A percentile compares a stretch with the other conserved stretches of the same genome.
These are phyloP conservation scores for Talaromyces verruculosus DNA, from an alignment of 2,329 filamentous ascomycete species.

Conservation along the genomic window DNA sequence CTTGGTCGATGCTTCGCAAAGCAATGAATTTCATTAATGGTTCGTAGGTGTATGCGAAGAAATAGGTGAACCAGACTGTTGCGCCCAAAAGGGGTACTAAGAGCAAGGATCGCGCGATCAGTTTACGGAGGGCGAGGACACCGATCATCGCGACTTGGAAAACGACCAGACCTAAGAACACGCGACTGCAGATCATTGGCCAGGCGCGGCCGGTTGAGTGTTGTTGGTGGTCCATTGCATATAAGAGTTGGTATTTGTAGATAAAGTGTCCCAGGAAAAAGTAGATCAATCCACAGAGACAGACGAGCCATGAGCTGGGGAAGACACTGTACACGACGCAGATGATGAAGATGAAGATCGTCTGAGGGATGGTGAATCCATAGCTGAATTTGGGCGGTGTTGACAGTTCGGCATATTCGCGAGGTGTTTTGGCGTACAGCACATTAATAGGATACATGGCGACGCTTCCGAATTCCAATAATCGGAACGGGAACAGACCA, in stretches of 20 bases:
- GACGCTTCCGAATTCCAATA: conserved; percentile 86
- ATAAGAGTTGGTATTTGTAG: conserved; percentile 96
- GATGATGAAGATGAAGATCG: conserved; percentile 89
- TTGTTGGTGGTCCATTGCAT: conserved; percentile 94
- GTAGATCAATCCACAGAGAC: conserved; percentile 72
- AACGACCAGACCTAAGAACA: conserved; percentile 80
- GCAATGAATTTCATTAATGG: conserved; percentile 92
- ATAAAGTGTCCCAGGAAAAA: conserved; percentile 72
- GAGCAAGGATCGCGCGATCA: conserved; percentile 70
- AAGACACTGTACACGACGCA: conserved; percentile 93
- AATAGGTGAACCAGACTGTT: conserved; percentile 87
- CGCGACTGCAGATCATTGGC: conserved; percentile 93
- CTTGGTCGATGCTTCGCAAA: conserved; percentile 74
- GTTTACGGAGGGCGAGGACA: conserved; percentile 71
- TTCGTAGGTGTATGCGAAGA: conserved; percentile 77
- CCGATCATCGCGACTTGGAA: conserved; percentile 92
- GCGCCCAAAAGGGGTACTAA: conserved; percentile 73
- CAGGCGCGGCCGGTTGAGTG: conserved; percentile 91
- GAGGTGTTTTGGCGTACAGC: conserved; percentile 78
- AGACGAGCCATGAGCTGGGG: conserved; percentile 73
- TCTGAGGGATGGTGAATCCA: conserved; percentile 91
- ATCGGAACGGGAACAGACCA: conserved; percentile 88
- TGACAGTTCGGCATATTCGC: conserved; percentile 80
- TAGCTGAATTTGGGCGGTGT: conserved; percentile 89
- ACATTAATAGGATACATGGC: conserved; percentile 77